Evolutionary conservation across 179 eudicot species (phyloP), one percentile per base, ranked within the genome.

Genomic region (Spinacia oleracea): DNA sequence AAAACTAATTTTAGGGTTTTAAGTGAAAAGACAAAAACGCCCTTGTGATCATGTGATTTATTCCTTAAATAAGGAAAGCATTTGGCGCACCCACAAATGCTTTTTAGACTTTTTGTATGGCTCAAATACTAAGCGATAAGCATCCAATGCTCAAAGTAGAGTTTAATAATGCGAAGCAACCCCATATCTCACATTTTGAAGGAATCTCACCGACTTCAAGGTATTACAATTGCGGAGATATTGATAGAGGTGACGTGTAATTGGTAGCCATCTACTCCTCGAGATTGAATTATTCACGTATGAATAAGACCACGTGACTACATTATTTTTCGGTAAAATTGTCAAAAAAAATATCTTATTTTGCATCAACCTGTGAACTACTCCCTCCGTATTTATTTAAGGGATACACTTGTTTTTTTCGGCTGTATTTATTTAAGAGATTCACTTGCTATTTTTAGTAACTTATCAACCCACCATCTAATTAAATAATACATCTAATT

Each of bases 1-100:
- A 23, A 25, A 3, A 6, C 2, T 66, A 2, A 23, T 6, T 34
- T 56, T 77, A 77, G 79, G 79, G 73, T 77, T 77, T 67, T 4
- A 12, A 16, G 1, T 25, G 23, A 5, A 77, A 77, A 50, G 74
- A 77, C 79, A 0, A 77, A 38, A 51, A 11, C 35, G 16, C 73
- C 79, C 79, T 71, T 71, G 16, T 64, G n/a, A 50, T 40, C 15
- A 12, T n/a, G 32, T 38, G 16, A 9, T 23, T 18, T 18, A 20
- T 65, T 20, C 45, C 31, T n/a, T 59, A 34, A 34, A 34, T 65
- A 65, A 6, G 21, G 6, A 16, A 1, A 42, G 43, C 20, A n/a
- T 23, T 3, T 38, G 6, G 14, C 51, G 42, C 23, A 40, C 40
- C 50, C 18, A 0, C 18, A n/a, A 20, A 9, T 68, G 21, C 53